Evolutionary conservation across 2,329 filamentous ascomycete genomes (phyloP).

Genomic region (Paracoccidioides brasiliensis): DNA sequence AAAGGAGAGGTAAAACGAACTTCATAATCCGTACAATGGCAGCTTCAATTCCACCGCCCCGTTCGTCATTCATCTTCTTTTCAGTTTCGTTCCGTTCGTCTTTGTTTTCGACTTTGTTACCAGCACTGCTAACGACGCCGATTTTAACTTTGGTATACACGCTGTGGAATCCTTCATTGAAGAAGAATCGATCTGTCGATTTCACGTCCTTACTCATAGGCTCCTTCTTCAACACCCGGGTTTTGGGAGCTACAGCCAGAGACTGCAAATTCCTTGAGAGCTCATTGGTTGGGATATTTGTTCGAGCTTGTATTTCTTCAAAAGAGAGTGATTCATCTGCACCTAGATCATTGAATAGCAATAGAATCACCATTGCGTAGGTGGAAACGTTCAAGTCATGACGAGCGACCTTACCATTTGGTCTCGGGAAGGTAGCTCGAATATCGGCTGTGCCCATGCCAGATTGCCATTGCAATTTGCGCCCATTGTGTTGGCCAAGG

Average conservation of each 20-base stretch:
- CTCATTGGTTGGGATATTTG: constrained; percentile 63
- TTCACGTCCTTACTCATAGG: constrained; percentile 68
- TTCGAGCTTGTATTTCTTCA: constrained; percentile 71
- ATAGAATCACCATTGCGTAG: constrained; percentile 76
- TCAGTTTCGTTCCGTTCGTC: constrained; percentile 42
- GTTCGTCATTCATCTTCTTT: constrained; percentile 38
- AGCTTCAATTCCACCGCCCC: constrained; percentile 38
- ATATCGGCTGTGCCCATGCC: constrained; percentile 76
- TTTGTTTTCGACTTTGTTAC: constrained; percentile 71
- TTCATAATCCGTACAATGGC: constrained; percentile 44
- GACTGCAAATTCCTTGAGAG: constrained; percentile 68
- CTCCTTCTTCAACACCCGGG: constrained; percentile 65
- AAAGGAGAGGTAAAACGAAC: constrained; percentile 18
- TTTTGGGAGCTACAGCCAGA: constrained; percentile 71
- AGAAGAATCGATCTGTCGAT: constrained; percentile 62
- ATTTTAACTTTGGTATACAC: constrained; percentile 82
- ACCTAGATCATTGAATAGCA: constrained; percentile 73
- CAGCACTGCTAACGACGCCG: constrained; percentile 60
- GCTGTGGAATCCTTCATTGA: constrained; percentile 70
- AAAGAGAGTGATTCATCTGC: constrained; percentile 40
- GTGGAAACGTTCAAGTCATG: constrained; percentile 91
- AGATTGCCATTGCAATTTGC: constrained; percentile 72
- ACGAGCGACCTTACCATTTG: constrained; percentile 55
- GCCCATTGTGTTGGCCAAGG: constrained; percentile 70
- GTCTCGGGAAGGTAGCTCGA: constrained; percentile 62